phyloP scores from a whole-genome alignment of 1,284 basidiomycete species.

The Exobasidium cylindrosporum region DNA sequence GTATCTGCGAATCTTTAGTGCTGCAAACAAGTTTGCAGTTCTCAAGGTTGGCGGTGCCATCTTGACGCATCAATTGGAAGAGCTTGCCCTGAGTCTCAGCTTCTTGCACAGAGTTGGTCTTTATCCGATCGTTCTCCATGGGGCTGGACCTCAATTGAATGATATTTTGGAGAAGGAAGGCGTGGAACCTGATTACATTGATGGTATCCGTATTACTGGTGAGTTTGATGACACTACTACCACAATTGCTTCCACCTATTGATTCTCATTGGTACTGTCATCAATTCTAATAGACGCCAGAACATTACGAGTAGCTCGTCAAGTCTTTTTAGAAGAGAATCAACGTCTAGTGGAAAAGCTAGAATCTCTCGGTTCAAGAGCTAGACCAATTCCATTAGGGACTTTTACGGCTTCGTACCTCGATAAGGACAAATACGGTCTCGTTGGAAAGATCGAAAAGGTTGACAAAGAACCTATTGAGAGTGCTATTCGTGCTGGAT shows the following conservation, averaged over 20 bases:
- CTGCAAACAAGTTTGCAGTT: slow-evolving; percentile 55
- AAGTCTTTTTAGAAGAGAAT: slow-evolving; percentile 55
- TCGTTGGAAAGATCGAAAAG: slow-evolving; percentile 54
- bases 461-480: slow-evolving; percentile 56
- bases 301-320: slow-evolving; percentile 52
- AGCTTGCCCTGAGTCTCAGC: slow-evolving; percentile 52
- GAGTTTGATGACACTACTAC: slow-evolving; percentile 68
- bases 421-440: slow-evolving; percentile 55
- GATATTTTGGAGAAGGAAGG: slow-evolving; percentile 54
- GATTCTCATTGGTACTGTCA: too few species aligned
- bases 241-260: too few species aligned
- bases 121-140: slow-evolving; percentile 54
- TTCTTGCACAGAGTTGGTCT: slow-evolving; percentile 55
- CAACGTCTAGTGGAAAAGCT: slow-evolving; percentile 53
- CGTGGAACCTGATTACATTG: slow-evolving; percentile 54
- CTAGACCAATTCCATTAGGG: slow-evolving; percentile 53
- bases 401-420: slow-evolving; percentile 53
- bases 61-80: slow-evolving; percentile 54
- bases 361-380: slow-evolving; percentile 52
- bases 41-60: slow-evolving; percentile 55
- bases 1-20: slow-evolving; percentile 54
- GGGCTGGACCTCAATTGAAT: slow-evolving; percentile 55
- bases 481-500: slow-evolving; percentile 53
- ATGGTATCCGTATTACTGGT: slow-evolving; percentile 55
- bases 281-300: slow-evolving; percentile 43